These are phyloP conservation scores for Lactarius sanguifluus DNA, from an alignment of 768 basidiomycete genomes.

Conservation along the genomic window DNA sequence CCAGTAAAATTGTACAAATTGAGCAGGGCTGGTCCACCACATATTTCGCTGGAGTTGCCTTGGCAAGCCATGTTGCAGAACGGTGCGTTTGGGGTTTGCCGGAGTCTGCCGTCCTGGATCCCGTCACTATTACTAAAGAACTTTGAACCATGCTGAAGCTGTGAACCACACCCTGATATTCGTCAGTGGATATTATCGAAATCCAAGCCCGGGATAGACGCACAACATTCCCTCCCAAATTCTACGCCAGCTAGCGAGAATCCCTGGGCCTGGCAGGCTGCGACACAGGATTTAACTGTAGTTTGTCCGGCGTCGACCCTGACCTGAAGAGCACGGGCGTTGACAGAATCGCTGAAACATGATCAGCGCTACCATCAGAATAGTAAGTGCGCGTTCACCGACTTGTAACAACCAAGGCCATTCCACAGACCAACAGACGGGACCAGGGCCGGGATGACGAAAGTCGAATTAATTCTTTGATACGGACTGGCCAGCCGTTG, in stretches of 20 bases:
- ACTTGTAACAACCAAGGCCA: slow-evolving; percentile 73
- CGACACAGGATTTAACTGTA: not conserved
- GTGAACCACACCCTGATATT: not conserved
- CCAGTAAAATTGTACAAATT: slow-evolving; percentile 3
- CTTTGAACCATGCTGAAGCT: not conserved
- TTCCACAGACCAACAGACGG: slow-evolving; percentile 60
- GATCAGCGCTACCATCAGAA: not conserved
- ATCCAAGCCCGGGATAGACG: not conserved
- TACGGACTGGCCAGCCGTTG: slow-evolving; percentile 51
- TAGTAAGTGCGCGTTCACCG: slow-evolving; percentile 27
- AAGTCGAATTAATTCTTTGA: slow-evolving; percentile 37
- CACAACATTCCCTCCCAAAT: slow-evolving; percentile 2
- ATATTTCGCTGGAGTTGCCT: not conserved
- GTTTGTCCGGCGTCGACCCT: slow-evolving; percentile 32
- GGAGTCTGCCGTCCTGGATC: not conserved
- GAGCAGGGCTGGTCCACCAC: not conserved
- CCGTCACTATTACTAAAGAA: not conserved
- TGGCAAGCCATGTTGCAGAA: not conserved
- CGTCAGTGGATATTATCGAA: not conserved
- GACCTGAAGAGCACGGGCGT: slow-evolving; percentile 32
- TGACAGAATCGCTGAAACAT: not conserved
- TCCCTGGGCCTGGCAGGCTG: not conserved
- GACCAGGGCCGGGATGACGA: slow-evolving; percentile 47
- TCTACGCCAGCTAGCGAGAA: not conserved
- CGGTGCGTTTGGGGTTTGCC: not conserved